phyloP scores from a whole-genome alignment of 176 grass and related monocot genomes.

The Carex myosuroides region DNA sequence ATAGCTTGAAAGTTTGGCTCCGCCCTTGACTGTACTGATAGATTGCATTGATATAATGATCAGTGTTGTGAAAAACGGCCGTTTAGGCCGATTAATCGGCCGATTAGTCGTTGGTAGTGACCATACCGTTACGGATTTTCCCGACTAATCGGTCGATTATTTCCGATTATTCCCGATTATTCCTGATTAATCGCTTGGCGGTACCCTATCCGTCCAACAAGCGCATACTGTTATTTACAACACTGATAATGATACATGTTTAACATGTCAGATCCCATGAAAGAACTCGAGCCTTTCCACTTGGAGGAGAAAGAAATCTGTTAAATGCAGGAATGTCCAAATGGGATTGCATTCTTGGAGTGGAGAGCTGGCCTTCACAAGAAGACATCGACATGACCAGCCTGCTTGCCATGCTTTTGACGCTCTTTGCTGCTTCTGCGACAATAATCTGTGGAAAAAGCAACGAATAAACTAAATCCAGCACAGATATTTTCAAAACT shows the following conservation, averaged over 20 bases:
- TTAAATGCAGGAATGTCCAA: slow-evolving; percentile 30
- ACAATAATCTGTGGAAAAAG: slow-evolving; percentile 43
- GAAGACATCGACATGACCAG: slow-evolving; percentile 11
- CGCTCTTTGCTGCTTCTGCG: slow-evolving; percentile 50
- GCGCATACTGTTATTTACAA: too few species aligned
- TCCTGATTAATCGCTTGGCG: too few species aligned
- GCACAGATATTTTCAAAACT: background rate
- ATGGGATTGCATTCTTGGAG: slow-evolving; percentile 1
- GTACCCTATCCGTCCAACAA: too few species aligned
- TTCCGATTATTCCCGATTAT: too few species aligned
- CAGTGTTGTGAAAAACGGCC: too few species aligned
- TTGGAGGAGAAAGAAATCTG: slow-evolving; percentile 33
- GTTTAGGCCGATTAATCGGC: too few species aligned
- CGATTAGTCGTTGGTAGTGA: too few species aligned
- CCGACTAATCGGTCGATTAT: too few species aligned
- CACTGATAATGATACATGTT: background rate
- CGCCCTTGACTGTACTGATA: background rate
- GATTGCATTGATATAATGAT: background rate
- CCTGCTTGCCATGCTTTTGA: slow-evolving; percentile 28
- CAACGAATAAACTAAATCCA: slow-evolving; percentile 9
- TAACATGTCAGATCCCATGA: background rate
- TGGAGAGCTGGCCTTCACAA: slow-evolving; percentile 21
- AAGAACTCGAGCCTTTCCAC: slow-evolving; percentile 36
- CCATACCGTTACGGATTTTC: too few species aligned
- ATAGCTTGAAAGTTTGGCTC: too few species aligned